phyloP scores from a whole-genome alignment of 1,139 yeast species.

The Hansenula sp. region DNA sequence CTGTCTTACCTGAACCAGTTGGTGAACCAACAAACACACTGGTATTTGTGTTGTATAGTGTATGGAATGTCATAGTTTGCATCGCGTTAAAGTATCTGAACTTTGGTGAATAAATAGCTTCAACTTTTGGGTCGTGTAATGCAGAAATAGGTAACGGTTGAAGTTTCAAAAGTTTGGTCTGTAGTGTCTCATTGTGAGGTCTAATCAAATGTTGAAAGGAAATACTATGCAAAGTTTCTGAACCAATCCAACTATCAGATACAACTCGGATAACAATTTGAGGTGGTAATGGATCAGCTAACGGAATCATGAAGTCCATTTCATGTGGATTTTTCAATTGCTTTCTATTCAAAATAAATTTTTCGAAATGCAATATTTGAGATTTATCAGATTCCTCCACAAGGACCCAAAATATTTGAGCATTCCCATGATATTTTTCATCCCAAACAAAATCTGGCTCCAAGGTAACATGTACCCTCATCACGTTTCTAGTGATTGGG shows the following conservation, averaged over 20 bases:
- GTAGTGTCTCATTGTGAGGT: conserved; percentile 82
- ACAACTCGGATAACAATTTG: conserved; percentile 76
- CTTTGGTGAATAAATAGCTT: conserved; percentile 56
- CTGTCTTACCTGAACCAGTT: conserved; percentile 97
- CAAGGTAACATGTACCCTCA: conserved; percentile 70
- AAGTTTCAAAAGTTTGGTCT: conserved; percentile 72
- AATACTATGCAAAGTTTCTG: conserved; percentile 71
- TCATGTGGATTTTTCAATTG: conserved; percentile 59
- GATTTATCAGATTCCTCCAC: conserved; percentile 82
- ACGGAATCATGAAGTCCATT: conserved; percentile 89
- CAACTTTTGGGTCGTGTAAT: conserved; percentile 62
- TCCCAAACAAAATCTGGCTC: conserved; percentile 87
- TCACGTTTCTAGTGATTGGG: conserved; percentile 84
- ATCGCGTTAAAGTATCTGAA: conserved; percentile 94
- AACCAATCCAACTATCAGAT: conserved; percentile 88
- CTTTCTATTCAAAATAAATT: conserved; percentile 59
- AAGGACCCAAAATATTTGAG: conserved; percentile 87
- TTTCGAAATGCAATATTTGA: conserved; percentile 77
- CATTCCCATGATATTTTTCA: conserved; percentile 70
- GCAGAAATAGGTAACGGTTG: conserved; percentile 88
- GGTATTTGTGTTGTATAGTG: conserved; percentile 72
- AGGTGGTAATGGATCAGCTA: conserved; percentile 83
- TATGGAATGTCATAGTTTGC: conserved; percentile 97
- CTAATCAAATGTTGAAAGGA: conserved; percentile 88
- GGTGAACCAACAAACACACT: conserved; percentile 96